Evolutionary conservation across 352 stramenopile genomes (phyloP).

Genomic region (Phytopythium ostracodes): DNA sequence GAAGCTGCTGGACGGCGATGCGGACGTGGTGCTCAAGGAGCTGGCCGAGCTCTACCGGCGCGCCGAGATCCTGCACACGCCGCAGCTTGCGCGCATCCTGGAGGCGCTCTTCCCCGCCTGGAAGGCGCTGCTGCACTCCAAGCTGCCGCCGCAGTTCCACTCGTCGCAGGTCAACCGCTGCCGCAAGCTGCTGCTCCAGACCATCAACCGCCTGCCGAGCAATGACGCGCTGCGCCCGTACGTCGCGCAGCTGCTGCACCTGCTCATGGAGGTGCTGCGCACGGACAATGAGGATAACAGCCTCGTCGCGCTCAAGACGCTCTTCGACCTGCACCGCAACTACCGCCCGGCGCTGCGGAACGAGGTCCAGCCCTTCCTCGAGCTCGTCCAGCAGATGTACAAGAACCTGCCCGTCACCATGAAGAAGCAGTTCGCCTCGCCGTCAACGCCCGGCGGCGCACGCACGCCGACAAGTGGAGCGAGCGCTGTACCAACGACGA

Average conservation of each 20-base stretch:
- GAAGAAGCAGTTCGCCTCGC: conserved; percentile 82
- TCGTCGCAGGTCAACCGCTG: conserved; percentile 84
- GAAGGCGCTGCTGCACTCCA: conserved; percentile 77
- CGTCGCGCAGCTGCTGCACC: conserved; percentile 87
- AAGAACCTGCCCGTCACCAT: conserved; percentile 81
- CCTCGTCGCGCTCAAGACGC: conserved; percentile 91
- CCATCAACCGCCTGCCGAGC: conserved; percentile 92
- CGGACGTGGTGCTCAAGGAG: conserved; percentile 74
- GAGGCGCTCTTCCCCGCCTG: conserved; percentile 90
- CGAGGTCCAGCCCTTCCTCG: conserved; percentile 88
- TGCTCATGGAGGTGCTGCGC: conserved; percentile 93
- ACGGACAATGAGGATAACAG: conserved; percentile 97
- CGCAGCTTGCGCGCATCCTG: conserved; percentile 89
- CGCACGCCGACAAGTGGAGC: not conserved
- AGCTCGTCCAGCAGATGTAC: conserved; percentile 89
- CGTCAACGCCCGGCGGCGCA: conserved; percentile 18
- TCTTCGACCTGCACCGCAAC: conserved; percentile 97
- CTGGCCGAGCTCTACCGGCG: conserved; percentile 85
- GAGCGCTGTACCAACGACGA: not conserved
- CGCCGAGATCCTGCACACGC: conserved; percentile 85
- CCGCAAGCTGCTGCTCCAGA: conserved; percentile 92
- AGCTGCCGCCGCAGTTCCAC: conserved; percentile 67
- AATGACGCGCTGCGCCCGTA: conserved; percentile 95
- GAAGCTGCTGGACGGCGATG: conserved; percentile 77
- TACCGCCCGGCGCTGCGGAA: conserved; percentile 89